Conservation (phyloP, 495 filamentous ascomycete genomes). For the Penicillium pulvis region DNA sequence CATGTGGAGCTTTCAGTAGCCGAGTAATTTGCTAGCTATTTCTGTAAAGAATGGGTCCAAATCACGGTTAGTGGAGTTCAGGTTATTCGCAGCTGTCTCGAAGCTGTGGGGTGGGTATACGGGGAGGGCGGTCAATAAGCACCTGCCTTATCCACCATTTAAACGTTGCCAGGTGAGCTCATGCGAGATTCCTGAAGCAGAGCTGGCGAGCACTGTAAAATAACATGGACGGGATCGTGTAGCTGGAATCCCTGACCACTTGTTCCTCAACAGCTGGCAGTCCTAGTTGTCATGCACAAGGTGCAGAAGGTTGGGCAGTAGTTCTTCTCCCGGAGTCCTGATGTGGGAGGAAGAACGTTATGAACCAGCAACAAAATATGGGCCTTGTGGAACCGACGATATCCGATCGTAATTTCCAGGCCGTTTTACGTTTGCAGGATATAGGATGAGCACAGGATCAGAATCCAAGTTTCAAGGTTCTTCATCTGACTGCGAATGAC, state of each 20-base stretch:
- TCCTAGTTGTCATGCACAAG: background rate
- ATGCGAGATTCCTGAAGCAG: constrained; percentile 13
- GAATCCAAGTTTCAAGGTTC: background rate
- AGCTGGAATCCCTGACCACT: background rate
- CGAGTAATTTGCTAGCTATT: constrained; percentile 1
- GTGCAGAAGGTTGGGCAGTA: constrained; percentile 1
- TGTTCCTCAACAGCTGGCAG: background rate
- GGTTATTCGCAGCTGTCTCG: background rate
- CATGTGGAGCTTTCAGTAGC: constrained; percentile 1
- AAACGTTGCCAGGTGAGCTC: constrained; percentile 2
- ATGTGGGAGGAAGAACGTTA: background rate
- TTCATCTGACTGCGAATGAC: constrained; percentile 16
- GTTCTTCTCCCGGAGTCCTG: background rate
- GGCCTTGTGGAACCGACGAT: background rate
- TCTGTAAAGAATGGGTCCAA: background rate
- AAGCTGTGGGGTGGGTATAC: constrained; percentile 10
- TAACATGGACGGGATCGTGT: background rate
- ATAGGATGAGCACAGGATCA: background rate
- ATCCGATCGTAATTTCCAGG: background rate
- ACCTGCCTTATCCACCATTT: constrained; percentile 4
- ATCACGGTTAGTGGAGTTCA: constrained; percentile 7
- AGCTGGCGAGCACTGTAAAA: background rate
- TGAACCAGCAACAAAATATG: background rate
- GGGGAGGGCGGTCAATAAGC: constrained; percentile 21
- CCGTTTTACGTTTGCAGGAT: background rate